Base-by-base conservation (phyloP, 2,329 filamentous ascomycete species). In the Coniochaeta sp. region DNA sequence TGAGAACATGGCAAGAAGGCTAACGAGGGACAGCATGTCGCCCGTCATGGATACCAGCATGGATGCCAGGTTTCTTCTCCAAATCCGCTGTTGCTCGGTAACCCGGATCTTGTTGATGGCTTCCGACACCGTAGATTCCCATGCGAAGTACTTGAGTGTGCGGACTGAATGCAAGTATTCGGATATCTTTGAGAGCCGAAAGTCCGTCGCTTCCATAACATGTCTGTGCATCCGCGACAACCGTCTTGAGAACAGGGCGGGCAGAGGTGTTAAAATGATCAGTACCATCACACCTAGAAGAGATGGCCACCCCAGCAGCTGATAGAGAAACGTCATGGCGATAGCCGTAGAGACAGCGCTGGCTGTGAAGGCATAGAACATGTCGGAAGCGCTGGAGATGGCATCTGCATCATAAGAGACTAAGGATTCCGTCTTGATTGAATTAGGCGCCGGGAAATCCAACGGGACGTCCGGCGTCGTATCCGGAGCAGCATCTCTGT, bases 321-420 rank as follows among this genome's bases (percentile, higher is more conserved):
- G 66, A 59, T 73, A 74, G 12, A 74, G 64, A 26, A 72, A 70
- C 3, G 65, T 59, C 58, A 72, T 65, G 7, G 70, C 70, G 44
- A 73, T 64, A 1, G 65, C 64, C 8, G 67, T 68, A 6, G 66
- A 66, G 16, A 73, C 64, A 7, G 71, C 65, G 10, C 65, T 67
- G 24, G 68, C 67, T n/a, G 68, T 66, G 2, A 62, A 64, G 7
- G 69, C 65, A 24, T 67, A 68, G 58, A 73, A 69, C 16, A 73
- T 66, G 59, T 73, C 71, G 10, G 69, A 64, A 17, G 69, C 65
- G 32, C 64, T 68, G 60, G 69, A 70, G 30, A 74, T 71, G 12
- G 67, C 66, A 38, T 73, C 71, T 17, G 71, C 69, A 61, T 74
- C 72, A 56, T 70, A 73, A 3, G 72, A 70, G 66, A 74, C 70